Base-by-base conservation (phyloP, 495 filamentous ascomycete species). In the Mytilinidion resinicola region DNA sequence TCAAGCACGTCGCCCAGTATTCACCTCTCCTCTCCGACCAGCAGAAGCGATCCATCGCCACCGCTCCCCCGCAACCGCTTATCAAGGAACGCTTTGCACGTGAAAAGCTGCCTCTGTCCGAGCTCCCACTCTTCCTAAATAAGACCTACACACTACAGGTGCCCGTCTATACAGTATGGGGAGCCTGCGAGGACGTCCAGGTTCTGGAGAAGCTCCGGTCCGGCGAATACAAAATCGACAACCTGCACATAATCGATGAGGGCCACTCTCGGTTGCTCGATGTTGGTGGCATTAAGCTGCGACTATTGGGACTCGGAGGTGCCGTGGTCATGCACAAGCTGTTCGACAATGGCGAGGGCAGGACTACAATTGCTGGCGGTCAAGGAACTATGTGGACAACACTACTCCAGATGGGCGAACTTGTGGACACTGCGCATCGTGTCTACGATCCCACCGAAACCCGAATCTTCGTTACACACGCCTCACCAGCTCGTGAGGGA, bases 371-470 rank as follows among this genome's bases (percentile, higher is more conserved):
- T 71, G 93, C 95, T 21, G 95, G 95, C 67, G 95, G 95, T 21
- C 95, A 97, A 71, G 95, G 95, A 41, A 99, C 95, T 7, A 99
- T 99, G 95, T 99, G 95, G 95, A 97, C 95, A 9, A 99, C 95
- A 1, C 75, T 99, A 25, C 72, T 99, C 59, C 95, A 99, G 74
- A 97, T 99, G 89, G 95, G 95, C 49, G 95, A 99, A 74, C 78
- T 99, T 39, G 89, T 99, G 21, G 95, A 99, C 70, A 99, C 95
- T 3, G 93, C 95, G 5, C 96, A 95, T 71, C 89, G 95, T 51
- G 95, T 96, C 49, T 99, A 96, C 73, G 95, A 99, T 69, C 93
- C 95, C 0, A 93, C 90, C 42, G 95, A 99, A 72, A 99, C 95
- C n/a, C 90, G 95, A 49, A 77, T 99, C 56, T 96, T 99, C 70